A percentile compares a stretch with the other conserved stretches of the same genome.
These are phyloP conservation scores for Saccharomycopsis fibuligera DNA, from an alignment of 805 yeast species.

Conservation along the genomic window DNA sequence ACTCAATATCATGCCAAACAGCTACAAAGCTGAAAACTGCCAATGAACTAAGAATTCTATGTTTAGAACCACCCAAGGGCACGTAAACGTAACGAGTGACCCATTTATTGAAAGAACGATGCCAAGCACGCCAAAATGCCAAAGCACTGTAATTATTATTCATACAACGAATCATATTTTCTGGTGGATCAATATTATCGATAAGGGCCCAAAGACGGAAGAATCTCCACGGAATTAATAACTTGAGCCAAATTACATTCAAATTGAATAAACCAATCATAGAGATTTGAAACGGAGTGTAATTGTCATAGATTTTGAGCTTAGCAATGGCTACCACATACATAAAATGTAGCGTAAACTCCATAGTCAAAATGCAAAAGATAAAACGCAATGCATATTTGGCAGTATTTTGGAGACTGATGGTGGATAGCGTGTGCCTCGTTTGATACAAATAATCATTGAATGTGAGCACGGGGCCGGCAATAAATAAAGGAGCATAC, in stretches of 20 bases:
- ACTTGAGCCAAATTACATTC: conserved; percentile 87
- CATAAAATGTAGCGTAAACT: conserved; percentile 75
- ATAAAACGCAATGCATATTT: conserved; percentile 62
- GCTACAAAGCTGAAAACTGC: conserved; percentile 94
- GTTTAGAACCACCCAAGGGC: conserved; percentile 80
- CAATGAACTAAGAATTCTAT: conserved; percentile 68
- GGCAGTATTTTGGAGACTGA: conserved; percentile 44
- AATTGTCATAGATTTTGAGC: conserved; percentile 57
- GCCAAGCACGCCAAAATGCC: conserved; percentile 99
- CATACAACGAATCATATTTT: conserved; percentile 95
- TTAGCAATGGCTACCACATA: conserved; percentile 93
- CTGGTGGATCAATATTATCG: conserved; percentile 96
- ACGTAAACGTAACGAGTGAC: conserved; percentile 80
- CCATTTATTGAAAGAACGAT: conserved; percentile 88
- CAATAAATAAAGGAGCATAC: conserved; percentile 86
- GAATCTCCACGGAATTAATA: conserved; percentile 92
- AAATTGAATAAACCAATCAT: conserved; percentile 91
- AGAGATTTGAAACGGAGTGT: conserved; percentile 86
- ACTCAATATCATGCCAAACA: conserved; percentile 95
- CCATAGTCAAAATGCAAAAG: conserved; percentile 82
- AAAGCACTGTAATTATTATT: conserved; percentile 87
- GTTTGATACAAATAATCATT: conserved; percentile 85
- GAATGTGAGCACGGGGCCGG: conserved; percentile 91
- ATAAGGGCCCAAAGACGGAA: conserved; percentile 87
- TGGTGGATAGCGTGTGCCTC: conserved; percentile 40